Percentiles rank a stretch among this genome's conserved stretches.
phyloP scores from a whole-genome alignment of 768 basidiomycete species.

The Mycena albidolilacea region DNA sequence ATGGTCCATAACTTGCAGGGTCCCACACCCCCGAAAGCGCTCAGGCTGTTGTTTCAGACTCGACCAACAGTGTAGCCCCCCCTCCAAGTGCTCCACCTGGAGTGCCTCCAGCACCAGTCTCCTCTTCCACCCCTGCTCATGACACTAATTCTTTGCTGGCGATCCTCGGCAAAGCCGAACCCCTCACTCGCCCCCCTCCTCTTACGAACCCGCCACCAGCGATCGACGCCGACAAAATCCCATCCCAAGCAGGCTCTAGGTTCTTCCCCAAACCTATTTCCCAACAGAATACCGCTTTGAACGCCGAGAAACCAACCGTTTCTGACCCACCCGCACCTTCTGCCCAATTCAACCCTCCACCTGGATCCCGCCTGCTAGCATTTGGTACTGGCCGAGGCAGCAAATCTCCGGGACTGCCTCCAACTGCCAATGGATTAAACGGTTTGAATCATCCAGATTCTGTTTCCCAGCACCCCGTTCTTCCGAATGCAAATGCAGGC shows the following conservation, averaged over 20 bases:
- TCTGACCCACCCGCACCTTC: conserved; percentile 42
- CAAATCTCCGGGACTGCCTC: conserved; percentile 58
- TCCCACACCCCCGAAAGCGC: conserved; percentile 5
- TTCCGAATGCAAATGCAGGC: conserved; percentile 24
- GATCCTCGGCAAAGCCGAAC: conserved; percentile 39
- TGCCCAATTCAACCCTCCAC: conserved; percentile 61
- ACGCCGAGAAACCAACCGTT: conserved; percentile 39
- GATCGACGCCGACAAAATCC: conserved; percentile 29
- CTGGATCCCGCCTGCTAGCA: conserved; percentile 66
- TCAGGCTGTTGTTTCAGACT: conserved; percentile 2
- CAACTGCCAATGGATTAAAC: conserved; percentile 61
- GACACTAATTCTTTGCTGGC: conserved; percentile 38
- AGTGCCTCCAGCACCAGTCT: neutral
- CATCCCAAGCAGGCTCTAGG: conserved; percentile 49
- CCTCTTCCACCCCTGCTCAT: conserved; percentile 14
- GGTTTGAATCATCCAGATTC: conserved; percentile 51
- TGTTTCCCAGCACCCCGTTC: conserved; percentile 22
- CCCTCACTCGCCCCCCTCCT: conserved; percentile 28
- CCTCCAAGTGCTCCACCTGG: conserved; percentile 12
- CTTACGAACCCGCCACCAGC: conserved; percentile 20
- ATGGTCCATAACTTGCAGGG: neutral
- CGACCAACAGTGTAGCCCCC: conserved; percentile 6
- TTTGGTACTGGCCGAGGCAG: conserved; percentile 53
- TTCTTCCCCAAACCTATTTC: conserved; percentile 52
- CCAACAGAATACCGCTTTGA: conserved; percentile 39